Evolutionary conservation across 257 asterid species (phyloP).

Genomic region (Solanum medicagineum): DNA sequence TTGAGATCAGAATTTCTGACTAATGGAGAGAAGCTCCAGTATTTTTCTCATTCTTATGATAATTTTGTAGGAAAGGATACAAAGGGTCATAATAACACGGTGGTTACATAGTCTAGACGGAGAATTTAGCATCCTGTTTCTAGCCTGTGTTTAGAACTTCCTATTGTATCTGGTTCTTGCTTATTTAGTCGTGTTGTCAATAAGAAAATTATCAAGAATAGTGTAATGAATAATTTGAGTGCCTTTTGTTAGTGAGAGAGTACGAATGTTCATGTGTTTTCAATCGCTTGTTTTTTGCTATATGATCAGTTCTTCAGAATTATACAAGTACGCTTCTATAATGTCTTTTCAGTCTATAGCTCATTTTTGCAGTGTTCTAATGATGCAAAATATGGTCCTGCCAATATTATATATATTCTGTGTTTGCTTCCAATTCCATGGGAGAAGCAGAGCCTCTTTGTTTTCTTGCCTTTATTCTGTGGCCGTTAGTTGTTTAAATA

Average conservation of each 20-base stretch:
- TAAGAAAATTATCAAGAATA: background rate
- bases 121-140: background rate
- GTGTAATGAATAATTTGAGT: background rate
- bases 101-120: background rate
- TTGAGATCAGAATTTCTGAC: slow-evolving; percentile 80
- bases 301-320: background rate
- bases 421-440: background rate
- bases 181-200: background rate
- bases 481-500: background rate
- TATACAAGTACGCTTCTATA: background rate
- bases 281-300: background rate
- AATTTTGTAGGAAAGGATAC: slow-evolving; percentile 37
- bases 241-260: background rate
- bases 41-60: slow-evolving; percentile 10
- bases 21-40: slow-evolving; percentile 25
- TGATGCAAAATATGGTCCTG: background rate
- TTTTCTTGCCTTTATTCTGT: background rate
- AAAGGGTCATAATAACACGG: slow-evolving; percentile 4
- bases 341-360: background rate
- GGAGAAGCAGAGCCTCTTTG: background rate
- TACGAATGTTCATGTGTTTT: background rate
- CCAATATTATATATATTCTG: background rate
- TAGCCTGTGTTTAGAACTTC: slow-evolving; percentile 1
- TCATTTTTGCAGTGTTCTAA: background rate
- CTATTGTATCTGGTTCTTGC: slow-evolving; percentile 5